Evolutionary conservation across 2,329 filamentous ascomycete genomes (phyloP).

Genomic region (Graphiopsis chlorocephala): DNA sequence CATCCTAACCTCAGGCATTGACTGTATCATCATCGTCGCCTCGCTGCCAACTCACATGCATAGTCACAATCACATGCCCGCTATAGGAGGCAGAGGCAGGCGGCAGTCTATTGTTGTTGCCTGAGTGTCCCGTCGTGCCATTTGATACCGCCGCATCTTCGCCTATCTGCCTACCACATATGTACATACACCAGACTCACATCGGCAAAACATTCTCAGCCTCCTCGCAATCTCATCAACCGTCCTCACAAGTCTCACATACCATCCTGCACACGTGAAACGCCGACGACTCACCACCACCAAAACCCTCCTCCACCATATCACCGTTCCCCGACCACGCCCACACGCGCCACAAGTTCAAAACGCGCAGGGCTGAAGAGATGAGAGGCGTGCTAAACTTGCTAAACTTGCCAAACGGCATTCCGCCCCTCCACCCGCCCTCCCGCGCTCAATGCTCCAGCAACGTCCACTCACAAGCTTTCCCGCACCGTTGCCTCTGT

Average conservation of each 20-base stretch:
- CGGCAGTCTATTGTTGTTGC: not conserved
- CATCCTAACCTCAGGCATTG: not conserved
- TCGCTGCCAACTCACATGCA: not conserved
- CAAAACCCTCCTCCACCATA: not conserved
- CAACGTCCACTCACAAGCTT: conserved; percentile 2
- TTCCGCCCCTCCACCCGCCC: not conserved
- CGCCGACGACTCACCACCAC: not conserved
- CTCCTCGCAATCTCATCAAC: not conserved
- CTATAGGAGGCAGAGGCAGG: not conserved
- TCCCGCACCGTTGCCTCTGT: conserved; percentile 1
- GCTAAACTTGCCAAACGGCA: too few relatives aligned
- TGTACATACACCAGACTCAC: not conserved
- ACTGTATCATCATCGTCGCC: not conserved
- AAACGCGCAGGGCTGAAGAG: conserved; percentile 11
- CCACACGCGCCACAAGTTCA: conserved; percentile 4
- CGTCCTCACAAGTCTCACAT: not conserved
- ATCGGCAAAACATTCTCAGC: not conserved
- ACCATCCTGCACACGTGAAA: not conserved
- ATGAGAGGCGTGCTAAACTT: not conserved
- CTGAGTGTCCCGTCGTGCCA: not conserved
- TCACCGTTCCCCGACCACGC: not conserved
- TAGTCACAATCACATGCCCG: not conserved
- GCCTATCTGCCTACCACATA: not conserved
- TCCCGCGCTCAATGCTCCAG: not conserved
- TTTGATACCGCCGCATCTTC: not conserved